Conservation (phyloP, 208 protist genomes). For the Wallacemonas sp. region DNA sequence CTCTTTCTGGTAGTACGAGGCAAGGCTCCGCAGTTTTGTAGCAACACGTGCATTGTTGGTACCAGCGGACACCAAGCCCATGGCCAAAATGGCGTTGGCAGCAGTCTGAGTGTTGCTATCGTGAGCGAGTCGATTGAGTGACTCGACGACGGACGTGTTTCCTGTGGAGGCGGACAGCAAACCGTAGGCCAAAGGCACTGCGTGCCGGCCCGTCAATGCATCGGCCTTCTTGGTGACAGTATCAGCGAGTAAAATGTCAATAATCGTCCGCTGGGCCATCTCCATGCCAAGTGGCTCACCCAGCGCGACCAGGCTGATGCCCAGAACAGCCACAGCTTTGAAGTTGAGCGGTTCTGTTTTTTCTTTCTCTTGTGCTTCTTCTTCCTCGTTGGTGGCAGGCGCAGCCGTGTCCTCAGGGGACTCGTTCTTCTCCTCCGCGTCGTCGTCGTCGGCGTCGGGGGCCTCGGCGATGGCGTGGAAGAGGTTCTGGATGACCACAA, state of each 20-base stretch:
- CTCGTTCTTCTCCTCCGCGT: conserved; percentile 29
- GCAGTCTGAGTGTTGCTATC: conserved; percentile 95
- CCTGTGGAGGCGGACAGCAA: conserved; percentile 97
- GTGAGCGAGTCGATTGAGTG: conserved; percentile 97
- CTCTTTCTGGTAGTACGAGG: conserved; percentile 97
- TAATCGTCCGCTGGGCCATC: conserved; percentile 97
- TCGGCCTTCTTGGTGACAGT: conserved; percentile 81
- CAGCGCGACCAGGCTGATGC: conserved; percentile 97
- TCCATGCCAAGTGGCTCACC: conserved; percentile 98
- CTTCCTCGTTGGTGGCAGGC: conserved; percentile 9
- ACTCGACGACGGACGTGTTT: conserved; percentile 96
- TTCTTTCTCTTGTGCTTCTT: conserved; percentile 15
- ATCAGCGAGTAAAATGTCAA: conserved; percentile 94
- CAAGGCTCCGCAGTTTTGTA: conserved; percentile 93
- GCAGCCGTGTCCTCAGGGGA: conserved; percentile 21
- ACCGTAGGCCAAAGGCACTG: conserved; percentile 98
- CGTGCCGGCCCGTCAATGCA: conserved; percentile 81
- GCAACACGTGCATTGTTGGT: conserved; percentile 98
- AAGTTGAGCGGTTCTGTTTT: conserved; percentile 66
- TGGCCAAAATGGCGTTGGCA: conserved; percentile 95
- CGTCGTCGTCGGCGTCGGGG: conserved; percentile 50
- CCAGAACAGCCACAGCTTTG: conserved; percentile 96
- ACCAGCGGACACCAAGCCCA: conserved; percentile 96
- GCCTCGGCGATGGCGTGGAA: conserved; percentile 95
- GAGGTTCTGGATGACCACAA: conserved; percentile 97